These are phyloP conservation scores for Leptomonas pyrrhocoris DNA, from an alignment of 208 protist genomes.

Conservation along the genomic window DNA sequence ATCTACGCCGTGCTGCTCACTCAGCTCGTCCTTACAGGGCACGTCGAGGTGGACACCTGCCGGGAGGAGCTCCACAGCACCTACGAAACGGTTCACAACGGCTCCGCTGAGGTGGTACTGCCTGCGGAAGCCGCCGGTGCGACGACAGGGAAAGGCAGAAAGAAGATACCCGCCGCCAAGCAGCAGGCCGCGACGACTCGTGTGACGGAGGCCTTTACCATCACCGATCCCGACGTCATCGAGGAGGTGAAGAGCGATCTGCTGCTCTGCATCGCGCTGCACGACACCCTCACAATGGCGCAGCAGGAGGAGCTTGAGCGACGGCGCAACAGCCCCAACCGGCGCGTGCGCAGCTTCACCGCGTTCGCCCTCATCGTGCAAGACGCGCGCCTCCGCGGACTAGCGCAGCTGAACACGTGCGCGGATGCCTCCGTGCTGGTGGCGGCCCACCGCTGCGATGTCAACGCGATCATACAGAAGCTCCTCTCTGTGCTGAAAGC, in stretches of 20 bases:
- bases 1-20: constrained; percentile 44
- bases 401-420: constrained; percentile 10
- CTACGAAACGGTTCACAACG: constrained; percentile 31
- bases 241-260: constrained; percentile 80
- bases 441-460: constrained; percentile 27
- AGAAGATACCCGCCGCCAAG: constrained; percentile 22
- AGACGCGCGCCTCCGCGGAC: constrained; percentile 2
- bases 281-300: constrained; percentile 35
- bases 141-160: constrained; percentile 15
- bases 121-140: constrained; percentile 7
- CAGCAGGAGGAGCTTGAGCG: constrained; percentile 22
- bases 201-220: constrained; percentile 20
- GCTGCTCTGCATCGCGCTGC: constrained; percentile 63
- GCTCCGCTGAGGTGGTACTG: constrained; percentile 13
- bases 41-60: constrained; percentile 28
- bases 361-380: constrained; percentile 35
- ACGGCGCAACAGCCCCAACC: constrained; percentile 29
- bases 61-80: constrained; percentile 37
- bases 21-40: constrained; percentile 40
- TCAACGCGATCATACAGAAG: constrained; percentile 42
- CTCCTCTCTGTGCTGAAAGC: constrained; percentile 67
- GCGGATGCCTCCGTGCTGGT: constrained; percentile 60
- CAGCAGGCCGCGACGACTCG: constrained; percentile 17
- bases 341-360: constrained; percentile 54
- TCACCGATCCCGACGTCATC: constrained; percentile 47